Conservation (phyloP, 495 filamentous ascomycete genomes). For the Penicillium dipodomyicola region DNA sequence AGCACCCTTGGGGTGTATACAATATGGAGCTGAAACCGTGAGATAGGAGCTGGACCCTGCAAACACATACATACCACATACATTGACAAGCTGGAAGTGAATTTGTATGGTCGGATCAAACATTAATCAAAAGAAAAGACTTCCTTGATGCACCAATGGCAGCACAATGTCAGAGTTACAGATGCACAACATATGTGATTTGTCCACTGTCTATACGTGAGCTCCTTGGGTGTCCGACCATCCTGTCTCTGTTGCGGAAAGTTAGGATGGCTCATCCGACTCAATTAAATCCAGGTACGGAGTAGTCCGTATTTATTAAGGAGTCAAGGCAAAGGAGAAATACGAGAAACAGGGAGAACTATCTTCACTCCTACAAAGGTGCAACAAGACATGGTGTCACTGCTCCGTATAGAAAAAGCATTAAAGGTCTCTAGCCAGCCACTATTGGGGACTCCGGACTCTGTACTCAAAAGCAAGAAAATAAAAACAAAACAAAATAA, state of each 20-base stretch:
- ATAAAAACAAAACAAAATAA: background rate
- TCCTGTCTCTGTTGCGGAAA: constrained; percentile 2
- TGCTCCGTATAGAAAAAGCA: background rate
- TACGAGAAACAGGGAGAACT: background rate
- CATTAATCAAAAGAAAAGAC: background rate
- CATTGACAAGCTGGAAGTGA: background rate
- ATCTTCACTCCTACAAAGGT: background rate
- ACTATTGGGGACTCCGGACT: too few relatives aligned
- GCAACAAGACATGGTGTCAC: background rate
- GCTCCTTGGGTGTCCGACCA: constrained; percentile 7
- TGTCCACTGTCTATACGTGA: constrained; percentile 21
- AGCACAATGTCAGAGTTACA: background rate
- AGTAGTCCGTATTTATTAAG: background rate
- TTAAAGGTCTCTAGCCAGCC: background rate
- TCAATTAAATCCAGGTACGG: background rate
- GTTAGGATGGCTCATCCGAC: constrained; percentile 13
- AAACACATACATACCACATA: background rate
- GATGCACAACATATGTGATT: constrained; percentile 19
- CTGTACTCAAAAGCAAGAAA: background rate
- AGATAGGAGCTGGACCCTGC: background rate
- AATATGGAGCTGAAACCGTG: background rate
- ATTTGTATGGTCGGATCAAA: background rate
- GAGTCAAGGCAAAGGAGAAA: background rate
- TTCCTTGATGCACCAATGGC: constrained; percentile 6
- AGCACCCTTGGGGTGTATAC: background rate